Evolutionary conservation across 2,329 filamentous ascomycete species (phyloP), one percentile per base, ranked within the genome.

Genomic region (Sordariomycetes sp.): DNA sequence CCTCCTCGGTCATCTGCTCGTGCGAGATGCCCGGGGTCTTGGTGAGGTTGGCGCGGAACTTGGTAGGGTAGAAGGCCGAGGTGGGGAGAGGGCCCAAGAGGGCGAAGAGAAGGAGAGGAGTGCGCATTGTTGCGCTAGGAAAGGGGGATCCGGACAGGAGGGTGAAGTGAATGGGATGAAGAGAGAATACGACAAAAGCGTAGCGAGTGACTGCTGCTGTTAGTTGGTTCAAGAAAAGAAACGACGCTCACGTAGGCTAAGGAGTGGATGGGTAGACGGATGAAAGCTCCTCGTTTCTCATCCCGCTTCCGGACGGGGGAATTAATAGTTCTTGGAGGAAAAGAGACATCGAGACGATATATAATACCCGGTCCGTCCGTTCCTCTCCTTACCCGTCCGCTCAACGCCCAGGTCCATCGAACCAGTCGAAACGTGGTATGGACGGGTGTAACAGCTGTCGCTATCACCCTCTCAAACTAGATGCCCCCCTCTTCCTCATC

Each of bases 51-150:
- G 60, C 55, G 53, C 60, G 60, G 52, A 60, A 61, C 32, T 58
- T 60, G 35, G 60, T 62, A 1, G 61, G 61, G 40, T 59, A 61
- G 56, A 62, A 62, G 52, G 60, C 60, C 3, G 37, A 32, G 57
- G 37, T 22, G 51, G 12, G 25, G 35, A 58, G 57, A 11, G 57
- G 51, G 35, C 40, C 34, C 18, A 50, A 34, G 52, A 58, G 37
- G 35, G 53, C 25, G 18, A 54, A 28, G 16, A 16, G 25, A 20
- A 58, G 34, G 16, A 16, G 37, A 18, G 52, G 40, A 24, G 37
- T 3, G 22, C n/a, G 52, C 57, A 58, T 57, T 12, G 55, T 53
- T 16, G 16, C 43, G 46, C 18, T 12, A 40, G 3, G 6, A 40
- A 56, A 14, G 12, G 32, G 8, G 25, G 35, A 18, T 10, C 24